Evolutionary conservation across 73 alveolate genomes (phyloP).

Genomic region (Diophrys sp.): DNA sequence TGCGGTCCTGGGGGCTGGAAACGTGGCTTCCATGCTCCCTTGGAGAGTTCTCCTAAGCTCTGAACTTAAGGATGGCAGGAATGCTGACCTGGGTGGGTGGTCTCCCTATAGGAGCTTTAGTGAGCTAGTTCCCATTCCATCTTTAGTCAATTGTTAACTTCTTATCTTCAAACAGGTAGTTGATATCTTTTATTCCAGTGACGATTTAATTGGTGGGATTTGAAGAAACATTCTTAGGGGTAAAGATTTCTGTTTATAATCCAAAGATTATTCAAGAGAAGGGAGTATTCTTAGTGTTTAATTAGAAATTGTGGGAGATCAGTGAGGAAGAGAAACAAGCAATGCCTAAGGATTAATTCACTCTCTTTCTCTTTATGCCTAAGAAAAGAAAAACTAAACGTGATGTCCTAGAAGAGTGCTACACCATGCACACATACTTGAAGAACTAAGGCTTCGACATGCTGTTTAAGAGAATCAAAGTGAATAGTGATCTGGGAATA

Average conservation of each 20-base stretch:
- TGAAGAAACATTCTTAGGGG: conserved; percentile 28
- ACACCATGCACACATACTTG: conserved; percentile 22
- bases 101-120: too few relatives aligned
- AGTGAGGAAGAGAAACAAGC: conserved; percentile 28
- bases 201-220: conserved; percentile 36
- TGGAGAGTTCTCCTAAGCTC: too few relatives aligned
- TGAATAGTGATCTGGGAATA: conserved; percentile 18
- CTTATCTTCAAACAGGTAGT: too few relatives aligned
- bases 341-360: too few relatives aligned
- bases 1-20: too few relatives aligned
- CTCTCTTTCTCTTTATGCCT: too few relatives aligned
- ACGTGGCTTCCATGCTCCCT: too few relatives aligned
- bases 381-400: conserved; percentile 34
- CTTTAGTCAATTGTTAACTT: too few relatives aligned
- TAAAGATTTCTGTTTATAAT: conserved; percentile 35
- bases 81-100: too few relatives aligned
- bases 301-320: conserved; percentile 40
- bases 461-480: conserved; percentile 19
- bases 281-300: conserved; percentile 37
- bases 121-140: too few relatives aligned
- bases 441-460: conserved; percentile 12
- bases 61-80: too few relatives aligned
- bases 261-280: conserved; percentile 25
- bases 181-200: too few relatives aligned
- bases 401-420: conserved; percentile 29